Conservation (phyloP, 2,329 filamentous ascomycete genomes). For the Trichophyton benhamiae region DNA sequence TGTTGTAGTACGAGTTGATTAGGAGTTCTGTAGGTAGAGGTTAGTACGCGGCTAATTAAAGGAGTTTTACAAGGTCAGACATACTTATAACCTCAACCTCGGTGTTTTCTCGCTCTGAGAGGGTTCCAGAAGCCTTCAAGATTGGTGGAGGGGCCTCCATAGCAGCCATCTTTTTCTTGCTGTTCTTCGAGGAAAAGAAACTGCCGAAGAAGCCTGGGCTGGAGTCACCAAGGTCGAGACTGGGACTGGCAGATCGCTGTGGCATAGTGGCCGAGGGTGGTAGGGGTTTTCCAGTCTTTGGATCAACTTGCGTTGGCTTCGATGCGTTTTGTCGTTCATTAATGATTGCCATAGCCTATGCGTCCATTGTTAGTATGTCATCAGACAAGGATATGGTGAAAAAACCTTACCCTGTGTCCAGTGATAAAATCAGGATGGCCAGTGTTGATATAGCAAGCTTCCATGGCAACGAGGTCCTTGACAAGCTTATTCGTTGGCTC, state of each 20-base stretch:
- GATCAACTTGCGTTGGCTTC: slow-evolving; percentile 90
- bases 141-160: slow-evolving; percentile 93
- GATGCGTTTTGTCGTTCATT: slow-evolving; percentile 74
- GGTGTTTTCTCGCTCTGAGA: slow-evolving; percentile 86
- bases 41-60: not conserved
- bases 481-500: slow-evolving; percentile 97
- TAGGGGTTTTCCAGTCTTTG: slow-evolving; percentile 94
- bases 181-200: slow-evolving; percentile 98
- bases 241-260: slow-evolving; percentile 63
- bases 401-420: slow-evolving; percentile 60
- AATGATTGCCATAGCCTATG: slow-evolving; percentile 85
- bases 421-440: slow-evolving; percentile 97
- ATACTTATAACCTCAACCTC: slow-evolving; percentile 97
- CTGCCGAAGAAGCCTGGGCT: slow-evolving; percentile 90
- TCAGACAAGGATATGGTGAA: not conserved
- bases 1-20: slow-evolving; percentile 95
- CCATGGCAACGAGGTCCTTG: slow-evolving; percentile 84
- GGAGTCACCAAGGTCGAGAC: slow-evolving; percentile 46
- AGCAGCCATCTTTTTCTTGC: slow-evolving; percentile 99
- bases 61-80: slow-evolving; percentile 27
- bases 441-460: slow-evolving; percentile 95
- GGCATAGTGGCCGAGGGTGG: slow-evolving; percentile 49
- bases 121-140: slow-evolving; percentile 83
- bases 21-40: slow-evolving; percentile 55
- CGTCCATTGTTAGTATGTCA: slow-evolving; percentile 2